A percentile compares a stretch with the other conserved stretches of the same genome.
Conservation (phyloP, 192 early-diverging fungal genomes). For the Podila clonocystis region DNA sequence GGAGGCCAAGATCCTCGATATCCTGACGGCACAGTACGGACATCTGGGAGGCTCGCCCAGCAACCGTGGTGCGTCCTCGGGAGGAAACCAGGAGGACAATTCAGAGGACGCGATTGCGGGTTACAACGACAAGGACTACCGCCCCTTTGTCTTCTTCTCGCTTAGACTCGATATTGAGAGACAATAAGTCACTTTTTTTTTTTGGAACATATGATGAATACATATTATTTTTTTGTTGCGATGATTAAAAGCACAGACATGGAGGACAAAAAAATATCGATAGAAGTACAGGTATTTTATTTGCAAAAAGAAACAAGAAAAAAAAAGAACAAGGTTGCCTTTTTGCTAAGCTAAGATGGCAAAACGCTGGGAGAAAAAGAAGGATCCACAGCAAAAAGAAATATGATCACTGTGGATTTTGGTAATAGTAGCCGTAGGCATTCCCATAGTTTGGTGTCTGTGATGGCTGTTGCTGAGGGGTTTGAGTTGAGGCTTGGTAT, state of each 20-base stretch:
- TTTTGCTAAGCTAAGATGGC: neutral
- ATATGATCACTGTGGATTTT: neutral
- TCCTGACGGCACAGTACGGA: constrained; percentile 83
- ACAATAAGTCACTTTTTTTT: constrained; percentile 20
- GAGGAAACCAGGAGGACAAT: constrained; percentile 35
- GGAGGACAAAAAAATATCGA: too few relatives aligned
- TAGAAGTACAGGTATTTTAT: neutral
- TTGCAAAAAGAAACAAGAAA: neutral
- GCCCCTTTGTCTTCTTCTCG: constrained; percentile 88
- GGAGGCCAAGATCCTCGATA: constrained; percentile 83
- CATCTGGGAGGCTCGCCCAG: constrained; percentile 79
- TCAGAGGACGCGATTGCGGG: constrained; percentile 86
- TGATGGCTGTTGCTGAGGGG: neutral
- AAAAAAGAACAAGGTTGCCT: neutral
- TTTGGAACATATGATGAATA: neutral
- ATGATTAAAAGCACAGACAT: neutral
- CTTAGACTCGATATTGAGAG: constrained; percentile 63
- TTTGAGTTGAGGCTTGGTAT: neutral
- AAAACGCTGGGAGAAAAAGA: neutral
- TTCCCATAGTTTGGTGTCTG: neutral
- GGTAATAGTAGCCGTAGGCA: neutral
- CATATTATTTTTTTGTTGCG: neutral
- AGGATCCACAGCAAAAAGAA: neutral
- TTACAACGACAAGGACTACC: constrained; percentile 92
- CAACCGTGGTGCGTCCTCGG: constrained; percentile 39